A percentile compares a stretch with the other conserved stretches of the same genome.
Conservation (phyloP, 768 basidiomycete species). For the Lactarius hengduanensis region DNA sequence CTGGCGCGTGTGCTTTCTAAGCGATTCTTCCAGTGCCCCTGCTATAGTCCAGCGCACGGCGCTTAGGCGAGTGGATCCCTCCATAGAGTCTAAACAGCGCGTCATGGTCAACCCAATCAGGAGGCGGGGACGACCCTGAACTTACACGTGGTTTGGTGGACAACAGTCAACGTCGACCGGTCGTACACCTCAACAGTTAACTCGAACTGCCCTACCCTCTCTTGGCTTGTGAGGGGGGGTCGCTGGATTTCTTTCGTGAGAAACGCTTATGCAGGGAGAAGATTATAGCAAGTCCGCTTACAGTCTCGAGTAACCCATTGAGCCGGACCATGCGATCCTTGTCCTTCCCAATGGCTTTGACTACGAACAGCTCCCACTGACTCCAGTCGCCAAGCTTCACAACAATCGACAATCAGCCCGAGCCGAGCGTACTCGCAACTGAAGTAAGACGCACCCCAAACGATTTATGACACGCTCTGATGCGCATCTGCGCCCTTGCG, state of each 20-base stretch:
- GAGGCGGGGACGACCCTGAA: not conserved
- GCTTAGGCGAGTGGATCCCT: conserved; percentile 10
- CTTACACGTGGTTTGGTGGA: not conserved
- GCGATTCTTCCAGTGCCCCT: not conserved
- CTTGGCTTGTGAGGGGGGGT: conserved; percentile 9
- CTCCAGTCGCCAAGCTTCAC: conserved; percentile 10
- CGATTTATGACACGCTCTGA: conserved; percentile 9
- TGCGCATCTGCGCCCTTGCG: not conserved
- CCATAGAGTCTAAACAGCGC: not conserved
- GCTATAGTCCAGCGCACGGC: conserved; percentile 18
- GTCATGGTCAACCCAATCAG: not conserved
- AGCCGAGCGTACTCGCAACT: not conserved
- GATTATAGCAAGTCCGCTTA: not conserved
- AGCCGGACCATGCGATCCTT: conserved; percentile 20
- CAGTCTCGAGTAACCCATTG: conserved; percentile 6
- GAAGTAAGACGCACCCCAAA: conserved; percentile 18
- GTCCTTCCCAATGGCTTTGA: conserved; percentile 9
- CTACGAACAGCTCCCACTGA: conserved; percentile 9
- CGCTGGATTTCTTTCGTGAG: conserved; percentile 4
- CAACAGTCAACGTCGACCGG: not conserved
- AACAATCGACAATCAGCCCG: not conserved
- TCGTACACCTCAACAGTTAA: conserved; percentile 2
- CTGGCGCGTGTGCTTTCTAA: not conserved
- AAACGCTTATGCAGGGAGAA: not conserved
- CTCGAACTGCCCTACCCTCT: conserved; percentile 1